Evolutionary conservation across 1,284 basidiomycete species (phyloP).

Genomic region (Sporisorium scitamineum): DNA sequence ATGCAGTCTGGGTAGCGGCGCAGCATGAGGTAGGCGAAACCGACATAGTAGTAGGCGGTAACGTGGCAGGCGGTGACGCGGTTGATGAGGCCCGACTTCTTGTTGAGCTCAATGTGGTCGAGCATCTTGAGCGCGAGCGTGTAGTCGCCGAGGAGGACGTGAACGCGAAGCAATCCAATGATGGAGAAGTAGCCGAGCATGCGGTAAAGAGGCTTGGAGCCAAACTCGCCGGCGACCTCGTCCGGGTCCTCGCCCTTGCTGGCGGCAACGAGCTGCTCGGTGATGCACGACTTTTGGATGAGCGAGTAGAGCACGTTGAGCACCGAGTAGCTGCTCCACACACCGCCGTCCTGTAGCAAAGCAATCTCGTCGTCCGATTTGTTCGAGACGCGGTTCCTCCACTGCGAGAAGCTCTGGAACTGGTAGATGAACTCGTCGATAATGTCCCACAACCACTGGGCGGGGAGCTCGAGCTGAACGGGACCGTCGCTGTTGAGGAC

Average conservation of each 20-base stretch:
- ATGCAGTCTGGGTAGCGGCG: constrained; percentile 94
- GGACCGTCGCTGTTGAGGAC: constrained; percentile 90
- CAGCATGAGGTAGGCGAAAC: constrained; percentile 95
- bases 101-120: constrained; percentile 82
- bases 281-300: constrained; percentile 95
- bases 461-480: constrained; percentile 88
- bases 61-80: constrained; percentile 74
- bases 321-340: constrained; percentile 97
- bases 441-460: constrained; percentile 99
- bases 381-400: constrained; percentile 82
- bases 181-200: constrained; percentile 96
- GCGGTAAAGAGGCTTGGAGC: constrained; percentile 87
- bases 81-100: constrained; percentile 64
- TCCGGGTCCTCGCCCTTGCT: constrained; percentile 81
- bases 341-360: constrained; percentile 65
- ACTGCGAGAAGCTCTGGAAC: constrained; percentile 89
- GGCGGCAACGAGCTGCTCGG: constrained; percentile 88
- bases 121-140: constrained; percentile 93
- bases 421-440: constrained; percentile 99
- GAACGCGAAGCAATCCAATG: constrained; percentile 92
- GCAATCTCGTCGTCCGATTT: constrained; percentile 86
- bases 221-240: constrained; percentile 91
- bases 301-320: constrained; percentile 97
- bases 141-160: constrained; percentile 95
- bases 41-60: constrained; percentile 92